Percentiles rank a stretch among this genome's conserved stretches.
phyloP scores from a whole-genome alignment of 202 grass and related monocot genomes.

The Schoenoplectus triqueter region DNA sequence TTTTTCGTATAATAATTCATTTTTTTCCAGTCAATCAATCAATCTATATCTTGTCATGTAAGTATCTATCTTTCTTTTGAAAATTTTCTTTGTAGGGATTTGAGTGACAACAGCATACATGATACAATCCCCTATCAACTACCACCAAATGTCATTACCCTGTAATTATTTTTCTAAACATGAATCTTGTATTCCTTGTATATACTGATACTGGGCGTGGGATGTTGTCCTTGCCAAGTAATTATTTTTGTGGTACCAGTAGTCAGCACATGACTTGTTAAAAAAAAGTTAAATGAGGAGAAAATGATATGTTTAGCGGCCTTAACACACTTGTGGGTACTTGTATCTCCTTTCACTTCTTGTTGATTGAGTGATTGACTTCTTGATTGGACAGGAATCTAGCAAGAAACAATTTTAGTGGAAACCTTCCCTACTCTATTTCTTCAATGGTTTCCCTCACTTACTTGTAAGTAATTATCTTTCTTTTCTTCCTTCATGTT shows the following conservation, averaged over 20 bases:
- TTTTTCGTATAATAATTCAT: background rate
- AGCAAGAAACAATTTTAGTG: constrained; percentile 69
- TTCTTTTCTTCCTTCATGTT: background rate
- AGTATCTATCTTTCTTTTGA: constrained; percentile 16
- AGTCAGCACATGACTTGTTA: background rate
- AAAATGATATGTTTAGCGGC: background rate
- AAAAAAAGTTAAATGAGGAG: background rate
- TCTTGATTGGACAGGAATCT: constrained; percentile 72
- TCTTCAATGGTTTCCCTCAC: constrained; percentile 66
- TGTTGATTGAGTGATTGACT: constrained; percentile 30
- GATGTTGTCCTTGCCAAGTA: background rate
- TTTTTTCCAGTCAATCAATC: constrained; percentile 24
- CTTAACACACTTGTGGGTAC: background rate
- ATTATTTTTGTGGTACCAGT: background rate
- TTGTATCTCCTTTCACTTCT: constrained; percentile 27
- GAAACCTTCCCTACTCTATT: constrained; percentile 90
- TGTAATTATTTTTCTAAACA: constrained; percentile 60
- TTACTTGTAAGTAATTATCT: constrained; percentile 74
- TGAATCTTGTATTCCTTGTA: constrained; percentile 21
- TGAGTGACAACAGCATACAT: constrained; percentile 80
- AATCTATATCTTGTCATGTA: constrained; percentile 32
- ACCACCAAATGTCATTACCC: constrained; percentile 82
- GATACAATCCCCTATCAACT: constrained; percentile 92
- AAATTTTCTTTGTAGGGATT: constrained; percentile 64
- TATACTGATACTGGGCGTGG: background rate